Conservation (phyloP, 2,329 filamentous ascomycete species). For the Diaporthe australafricana region DNA sequence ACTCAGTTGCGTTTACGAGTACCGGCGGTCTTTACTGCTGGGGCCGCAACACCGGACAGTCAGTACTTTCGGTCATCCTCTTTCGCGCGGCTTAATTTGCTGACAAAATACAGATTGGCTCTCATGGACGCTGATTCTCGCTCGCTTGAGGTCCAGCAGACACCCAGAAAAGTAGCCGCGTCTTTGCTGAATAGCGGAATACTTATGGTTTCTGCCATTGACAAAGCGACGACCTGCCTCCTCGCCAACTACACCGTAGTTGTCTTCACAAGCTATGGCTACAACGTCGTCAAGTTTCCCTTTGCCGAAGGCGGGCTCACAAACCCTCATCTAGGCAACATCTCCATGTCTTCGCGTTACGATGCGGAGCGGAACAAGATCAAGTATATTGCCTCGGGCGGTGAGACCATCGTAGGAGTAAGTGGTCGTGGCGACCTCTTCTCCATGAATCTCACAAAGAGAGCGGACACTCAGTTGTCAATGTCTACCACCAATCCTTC, state of each 20-base stretch:
- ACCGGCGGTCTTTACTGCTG: constrained; percentile 87
- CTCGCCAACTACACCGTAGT: constrained; percentile 90
- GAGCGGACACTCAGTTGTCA: constrained; percentile 68
- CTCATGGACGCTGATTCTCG: constrained; percentile 95
- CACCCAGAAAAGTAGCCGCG: constrained; percentile 87
- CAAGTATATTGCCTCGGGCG: constrained; percentile 82
- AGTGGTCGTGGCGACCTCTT: constrained; percentile 89
- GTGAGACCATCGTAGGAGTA: constrained; percentile 91
- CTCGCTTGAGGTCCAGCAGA: constrained; percentile 84
- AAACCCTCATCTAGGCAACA: constrained; percentile 73
- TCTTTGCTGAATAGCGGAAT: constrained; percentile 83
- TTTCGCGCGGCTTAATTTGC: not conserved
- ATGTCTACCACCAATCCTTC: constrained; percentile 91
- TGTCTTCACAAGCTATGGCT: constrained; percentile 96
- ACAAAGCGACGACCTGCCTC: constrained; percentile 87
- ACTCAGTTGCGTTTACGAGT: constrained; percentile 89
- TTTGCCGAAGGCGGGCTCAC: constrained; percentile 73
- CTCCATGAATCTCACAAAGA: constrained; percentile 81
- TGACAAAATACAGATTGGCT: constrained; percentile 65
- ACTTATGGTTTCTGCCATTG: constrained; percentile 85
- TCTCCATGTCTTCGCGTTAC: constrained; percentile 73
- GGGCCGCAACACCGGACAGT: constrained; percentile 92
- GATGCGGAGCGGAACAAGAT: constrained; percentile 76
- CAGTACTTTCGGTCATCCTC: not conserved
- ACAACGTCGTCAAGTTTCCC: constrained; percentile 89